These are phyloP conservation scores for Coelastrella sp. DNA, from an alignment of 139 green algal species.

Conservation along the genomic window DNA sequence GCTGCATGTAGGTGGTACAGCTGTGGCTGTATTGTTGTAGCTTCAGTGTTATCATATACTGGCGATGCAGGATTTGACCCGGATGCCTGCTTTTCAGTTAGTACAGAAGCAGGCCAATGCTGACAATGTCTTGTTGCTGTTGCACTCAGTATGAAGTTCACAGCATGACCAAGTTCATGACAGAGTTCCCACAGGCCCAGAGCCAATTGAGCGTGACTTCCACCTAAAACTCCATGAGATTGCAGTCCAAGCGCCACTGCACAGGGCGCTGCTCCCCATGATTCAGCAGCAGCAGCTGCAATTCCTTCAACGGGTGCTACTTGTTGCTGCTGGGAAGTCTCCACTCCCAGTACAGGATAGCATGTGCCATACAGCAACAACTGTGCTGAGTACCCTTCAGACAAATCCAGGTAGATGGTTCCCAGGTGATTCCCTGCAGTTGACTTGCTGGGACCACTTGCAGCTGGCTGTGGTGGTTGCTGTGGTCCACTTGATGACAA, in stretches of 20 bases:
- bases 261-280: not conserved
- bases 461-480: no score
- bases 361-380: conserved; percentile 22
- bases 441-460: not conserved
- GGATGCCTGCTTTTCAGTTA: not conserved
- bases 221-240: conserved; percentile 4
- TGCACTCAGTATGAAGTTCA: conserved; percentile 36
- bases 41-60: not conserved
- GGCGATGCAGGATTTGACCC: no score
- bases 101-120: not conserved
- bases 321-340: not conserved
- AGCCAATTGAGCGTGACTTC: not conserved
- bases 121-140: not conserved
- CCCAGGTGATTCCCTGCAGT: conserved; percentile 1
- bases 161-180: conserved; percentile 42
- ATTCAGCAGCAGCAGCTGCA: not conserved
- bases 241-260: conserved; percentile 28
- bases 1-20: conserved; percentile 39
- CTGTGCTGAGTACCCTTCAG: not conserved
- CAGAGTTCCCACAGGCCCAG: conserved; percentile 41
- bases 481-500: not conserved
- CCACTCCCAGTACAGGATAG: no score
- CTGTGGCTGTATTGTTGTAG: not conserved
- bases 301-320: not conserved
- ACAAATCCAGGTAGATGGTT: conserved; percentile 15